Evolutionary conservation across 192 early-diverging fungal genomes (phyloP).

Genomic region (Gryganskiella cystojenkinii): DNA sequence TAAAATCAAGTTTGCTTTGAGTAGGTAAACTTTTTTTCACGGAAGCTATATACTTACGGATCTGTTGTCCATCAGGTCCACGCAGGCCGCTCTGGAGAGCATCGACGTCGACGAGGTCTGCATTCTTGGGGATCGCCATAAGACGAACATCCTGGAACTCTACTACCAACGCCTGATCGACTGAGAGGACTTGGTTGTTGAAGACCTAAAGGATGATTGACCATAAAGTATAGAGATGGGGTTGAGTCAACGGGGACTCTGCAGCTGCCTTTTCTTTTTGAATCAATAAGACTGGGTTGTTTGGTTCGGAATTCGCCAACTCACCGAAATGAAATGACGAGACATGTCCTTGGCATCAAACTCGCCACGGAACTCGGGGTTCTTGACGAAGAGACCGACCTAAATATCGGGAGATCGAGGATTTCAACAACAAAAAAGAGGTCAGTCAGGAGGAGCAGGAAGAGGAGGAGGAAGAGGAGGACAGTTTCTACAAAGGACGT

Average conservation of each 20-base stretch:
- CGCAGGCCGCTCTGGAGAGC: slow-evolving; percentile 56
- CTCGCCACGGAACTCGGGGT: slow-evolving; percentile 60
- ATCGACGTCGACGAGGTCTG: slow-evolving; percentile 68
- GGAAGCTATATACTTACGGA: slow-evolving; percentile 19
- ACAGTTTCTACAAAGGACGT: too few species aligned
- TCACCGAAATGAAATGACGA: slow-evolving; percentile 65
- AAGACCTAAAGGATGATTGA: slow-evolving; percentile 59
- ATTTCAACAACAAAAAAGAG: neutral
- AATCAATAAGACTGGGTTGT: neutral
- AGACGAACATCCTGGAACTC: slow-evolving; percentile 87
- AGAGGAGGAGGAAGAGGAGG: too few species aligned
- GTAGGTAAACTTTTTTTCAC: neutral
- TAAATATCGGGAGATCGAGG: slow-evolving; percentile 23
- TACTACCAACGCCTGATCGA: slow-evolving; percentile 80
- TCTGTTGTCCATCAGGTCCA: slow-evolving; percentile 21
- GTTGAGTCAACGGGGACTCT: neutral
- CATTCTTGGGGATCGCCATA: slow-evolving; percentile 36
- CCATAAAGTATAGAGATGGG: neutral
- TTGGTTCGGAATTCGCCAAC: neutral
- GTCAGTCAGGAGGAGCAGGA: too few species aligned
- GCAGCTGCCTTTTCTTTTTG: neutral
- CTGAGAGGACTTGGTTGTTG: slow-evolving; percentile 83
- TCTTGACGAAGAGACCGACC: slow-evolving; percentile 66
- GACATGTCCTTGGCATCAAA: slow-evolving; percentile 83
- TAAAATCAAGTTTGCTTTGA: too few species aligned